Evolutionary conservation across 2,329 filamentous ascomycete genomes (phyloP), one percentile per base, ranked within the genome.

Genomic region (Botrytis medusae): DNA sequence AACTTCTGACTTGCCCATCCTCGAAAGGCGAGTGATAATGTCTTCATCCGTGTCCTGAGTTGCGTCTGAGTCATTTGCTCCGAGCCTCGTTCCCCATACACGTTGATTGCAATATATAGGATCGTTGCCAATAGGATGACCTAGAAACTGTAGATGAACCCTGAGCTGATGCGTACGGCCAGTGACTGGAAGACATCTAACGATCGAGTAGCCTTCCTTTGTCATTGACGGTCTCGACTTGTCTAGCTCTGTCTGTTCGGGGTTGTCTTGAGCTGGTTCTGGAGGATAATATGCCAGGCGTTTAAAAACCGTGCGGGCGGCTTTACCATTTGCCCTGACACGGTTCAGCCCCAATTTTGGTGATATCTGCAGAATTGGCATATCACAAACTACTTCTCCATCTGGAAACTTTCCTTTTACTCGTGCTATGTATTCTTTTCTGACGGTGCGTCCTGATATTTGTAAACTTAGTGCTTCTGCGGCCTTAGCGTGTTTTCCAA

Each of bases 61-160:
- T 4, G 88, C 90, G 68, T 95, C 91, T 22, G 86, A 84, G 75
- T 91, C 89, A 72, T 87, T 85, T 71, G 83, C 88, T 25, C 93
- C 96, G 0, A 99, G 88, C 16, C 91, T 87, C 0, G 91, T 86
- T 0, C 96, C 96, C 86, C 97, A 99, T 18, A 99, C 96, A 73
- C 91, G 90, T 80, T 93, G 91, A 81, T 99, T 99, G 79, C 93
- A 94, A 82, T 99, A 99, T 78, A 99, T 98, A 12, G 96, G 96
- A 80, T 99, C 96, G 82, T 99, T 99, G 76, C 94, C 91, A 78
- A 99, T 98, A 2, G 96, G 96, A 80, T 98, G 93, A 1, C 96
- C 96, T 5, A 99, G 86, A 82, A 93, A 97, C 81, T 99, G 96
- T 25, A 99, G 87, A 80, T 99, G 96, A 29, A 99, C 96, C 48